Conservation (phyloP, 2,329 filamentous ascomycete genomes). For the Colletotrichum truncatum region DNA sequence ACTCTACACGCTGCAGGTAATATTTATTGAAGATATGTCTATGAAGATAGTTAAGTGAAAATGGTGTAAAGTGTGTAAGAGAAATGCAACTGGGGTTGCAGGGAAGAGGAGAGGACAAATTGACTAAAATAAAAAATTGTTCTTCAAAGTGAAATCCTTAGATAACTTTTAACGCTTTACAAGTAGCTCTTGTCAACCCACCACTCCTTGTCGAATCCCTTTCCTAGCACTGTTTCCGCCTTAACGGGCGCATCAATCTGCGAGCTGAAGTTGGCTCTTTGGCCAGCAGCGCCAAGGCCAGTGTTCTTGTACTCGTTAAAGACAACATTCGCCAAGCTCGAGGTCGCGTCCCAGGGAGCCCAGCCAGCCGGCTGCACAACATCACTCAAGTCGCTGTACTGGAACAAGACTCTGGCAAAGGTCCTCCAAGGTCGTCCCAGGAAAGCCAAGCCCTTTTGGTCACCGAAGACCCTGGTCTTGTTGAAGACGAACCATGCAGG, state of each 20-base stretch:
- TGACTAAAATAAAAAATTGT: too few species aligned
- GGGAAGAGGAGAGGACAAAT: too few species aligned
- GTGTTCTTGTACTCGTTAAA: constrained; percentile 63
- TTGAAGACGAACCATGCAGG: constrained; percentile 57
- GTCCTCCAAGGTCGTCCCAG: constrained; percentile 63
- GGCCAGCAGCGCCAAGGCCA: constrained; percentile 52
- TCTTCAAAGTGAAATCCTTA: too few species aligned
- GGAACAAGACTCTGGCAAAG: constrained; percentile 60
- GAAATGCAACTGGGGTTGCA: too few species aligned
- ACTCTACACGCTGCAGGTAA: too few species aligned
- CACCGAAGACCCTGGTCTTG: constrained; percentile 52
- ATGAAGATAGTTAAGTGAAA: too few species aligned
- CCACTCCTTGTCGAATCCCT: constrained; percentile 25
- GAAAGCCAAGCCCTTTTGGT: constrained; percentile 46
- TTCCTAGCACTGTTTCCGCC: neutral
- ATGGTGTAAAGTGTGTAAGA: too few species aligned
- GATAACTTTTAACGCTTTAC: neutral
- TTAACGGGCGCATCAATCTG: neutral
- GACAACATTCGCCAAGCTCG: constrained; percentile 54
- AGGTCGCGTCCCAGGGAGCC: constrained; percentile 51
- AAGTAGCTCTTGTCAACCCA: constrained; percentile 24
- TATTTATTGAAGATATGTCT: too few species aligned
- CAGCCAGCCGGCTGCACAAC: constrained; percentile 63
- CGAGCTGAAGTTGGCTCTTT: constrained; percentile 11
- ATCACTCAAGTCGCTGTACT: constrained; percentile 52